Evolutionary conservation across 2,329 filamentous ascomycete genomes (phyloP), one percentile per base, ranked within the genome.

Genomic region (Neopestalotiopsis sp.): DNA sequence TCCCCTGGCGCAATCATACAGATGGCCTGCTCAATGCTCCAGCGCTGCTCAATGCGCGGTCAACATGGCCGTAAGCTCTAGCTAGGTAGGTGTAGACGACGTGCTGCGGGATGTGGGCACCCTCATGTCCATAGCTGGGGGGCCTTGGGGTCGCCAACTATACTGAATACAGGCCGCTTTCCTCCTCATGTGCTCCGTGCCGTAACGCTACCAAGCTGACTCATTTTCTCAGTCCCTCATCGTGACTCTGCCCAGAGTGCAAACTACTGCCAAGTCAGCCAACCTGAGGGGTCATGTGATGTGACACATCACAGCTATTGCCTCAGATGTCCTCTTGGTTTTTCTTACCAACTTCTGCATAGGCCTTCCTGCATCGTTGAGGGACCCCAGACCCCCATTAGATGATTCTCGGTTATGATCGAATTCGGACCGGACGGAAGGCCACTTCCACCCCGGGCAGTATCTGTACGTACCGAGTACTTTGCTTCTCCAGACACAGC

Each of bases 381-480:
- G 4, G 45, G 45, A 28, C 24, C 24, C 24, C 24, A 28, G 45
- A 6, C 2, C 45, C 45, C 45, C 32, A n/a, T 17, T 38, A 14
- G 32, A 10, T n/a, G 32, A 10, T n/a, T 62, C n/a, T 62, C 59
- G 59, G 59, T 34, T 62, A 17, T 40, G 59, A 40, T 30, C 59
- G 45, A 62, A 59, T 30, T 62, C 59, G 59, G 59, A 38, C 59
- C 59, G 59, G 28, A 40, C 34, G n/a, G 42, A 10, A 24, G 32
- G 52, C 64, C 56, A 45, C 42, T 58, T 49, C 59, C 30, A 34
- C 45, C 45, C 20, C 17, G n/a, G 45, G 14, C n/a, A 32, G 65
- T 67, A 67, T 59, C 14, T 42, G 30, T 56, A 38, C 65, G 56
- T 67, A 67, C 65, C 40, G 34, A 32, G 56, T 67, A 67, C 65